Base-by-base conservation (phyloP, 2,329 filamentous ascomycete genomes). In the Fusarium oxysporum region DNA sequence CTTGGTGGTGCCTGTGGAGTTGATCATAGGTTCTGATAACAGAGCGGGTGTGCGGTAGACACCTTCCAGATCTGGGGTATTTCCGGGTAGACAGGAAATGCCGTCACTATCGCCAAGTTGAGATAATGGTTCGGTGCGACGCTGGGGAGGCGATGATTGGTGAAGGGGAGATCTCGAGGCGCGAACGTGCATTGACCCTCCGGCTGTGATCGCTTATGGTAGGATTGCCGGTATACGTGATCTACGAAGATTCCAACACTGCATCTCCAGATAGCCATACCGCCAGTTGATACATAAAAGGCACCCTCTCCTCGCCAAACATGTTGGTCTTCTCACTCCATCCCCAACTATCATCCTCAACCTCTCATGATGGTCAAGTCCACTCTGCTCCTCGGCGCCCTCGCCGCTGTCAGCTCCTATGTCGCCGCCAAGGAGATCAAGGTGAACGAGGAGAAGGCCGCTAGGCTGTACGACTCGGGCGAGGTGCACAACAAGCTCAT, bases 401-500 rank as follows among this genome's bases (percentile, higher is more conserved):
- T 74, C 6, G 74, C 72, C 43, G 58, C 60, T 8, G 14, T 72
- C 1, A 35, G 33, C 23, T 65, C 73, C 8, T 50, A 60, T n/a
- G 62, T 53, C 5, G 19, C 43, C 16, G 75, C 51, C 13, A 75
- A 77, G 59, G 75, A 77, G 45, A 69, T 77, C 3, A 45, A 74
- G 54, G 63, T 71, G 11, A 54, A 77, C 3, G 50, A 65, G 19
- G 57, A 62, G 21, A 65, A 60, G 40, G 75, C 61, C 1, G 61
- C 60, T 2, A 53, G 54, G 43, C 61, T 74, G 2, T 77, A 77
- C 8, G 73, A 77, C 55, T 63, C 68, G 0, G 75, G 75, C 14
- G n/a, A 65, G 8, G 23, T 77, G 13, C 75, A 77, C 38, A 72
- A 77, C 37, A 48, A 62, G 28, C 54, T 76, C 12, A 76, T 76